Evolutionary conservation across 306 rosid genomes (phyloP), one percentile per base, ranked within the genome.

Genomic region (Oemleria cerasiformis): DNA sequence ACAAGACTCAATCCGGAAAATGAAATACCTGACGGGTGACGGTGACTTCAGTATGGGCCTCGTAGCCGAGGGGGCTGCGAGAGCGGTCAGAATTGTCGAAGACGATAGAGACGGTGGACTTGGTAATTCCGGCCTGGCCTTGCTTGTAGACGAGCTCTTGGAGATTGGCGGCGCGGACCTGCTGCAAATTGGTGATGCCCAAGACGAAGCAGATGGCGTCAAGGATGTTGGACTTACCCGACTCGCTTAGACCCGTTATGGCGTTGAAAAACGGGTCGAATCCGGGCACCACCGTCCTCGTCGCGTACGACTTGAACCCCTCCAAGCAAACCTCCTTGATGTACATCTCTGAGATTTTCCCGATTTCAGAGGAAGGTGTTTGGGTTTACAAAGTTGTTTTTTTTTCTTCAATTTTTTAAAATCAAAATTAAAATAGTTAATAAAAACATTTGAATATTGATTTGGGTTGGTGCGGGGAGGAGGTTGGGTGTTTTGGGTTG

Each of bases 221-320:
- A 39, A 94, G 97, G 8, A 94, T 94, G 77, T 94, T 94, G 19
- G 96, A 91, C 87, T 91, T 94, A 6, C 99, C 99, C 67, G 99
- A 94, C 70, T 96, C 97, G 79, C 91, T 94, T 45, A 94, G 75
- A 8, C 97, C 95, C 0, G 98, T 94, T 45, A 94, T 94, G 60
- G 98, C 98, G 72, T 94, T 94, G 87, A 91, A 94, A 70, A 73
- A 88, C 0, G 87, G 95, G 56, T 94, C 97, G 68, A 94, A 94
- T 2, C 98, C 96, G 0, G 92, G 92, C 41, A 94, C 96, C 7
- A 91, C 92, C 0, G 98, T 94, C 81, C 96, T 83, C 17, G 91
- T 94, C 53, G 97, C 98, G 73, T 91, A 94, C 7, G 98, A 94
- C 78, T 94, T 94, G 88, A 94, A 94, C n/a, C 98, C 98, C 73